Percentiles rank a stretch among this genome's conserved stretches.
phyloP scores from a whole-genome alignment of 1,284 basidiomycete species.

The Phlebopus sp. region DNA sequence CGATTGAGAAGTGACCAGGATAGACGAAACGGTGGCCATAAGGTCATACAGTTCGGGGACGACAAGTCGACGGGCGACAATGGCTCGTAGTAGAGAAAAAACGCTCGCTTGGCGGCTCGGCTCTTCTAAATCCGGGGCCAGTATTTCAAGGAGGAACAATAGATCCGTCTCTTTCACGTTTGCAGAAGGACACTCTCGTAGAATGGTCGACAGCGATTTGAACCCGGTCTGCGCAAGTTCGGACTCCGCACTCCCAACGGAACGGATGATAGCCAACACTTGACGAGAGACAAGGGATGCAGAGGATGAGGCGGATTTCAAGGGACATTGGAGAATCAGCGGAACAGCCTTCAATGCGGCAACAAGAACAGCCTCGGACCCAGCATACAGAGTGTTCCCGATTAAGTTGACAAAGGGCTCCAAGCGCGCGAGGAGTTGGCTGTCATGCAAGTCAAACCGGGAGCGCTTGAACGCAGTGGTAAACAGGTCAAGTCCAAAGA shows the following conservation, averaged over 20 bases:
- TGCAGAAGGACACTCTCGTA: slow-evolving; percentile 81
- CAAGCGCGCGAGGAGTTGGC: slow-evolving; percentile 70
- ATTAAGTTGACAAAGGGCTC: slow-evolving; percentile 86
- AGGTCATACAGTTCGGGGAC: slow-evolving; percentile 97
- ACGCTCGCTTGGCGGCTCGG: slow-evolving; percentile 83
- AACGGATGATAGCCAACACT: slow-evolving; percentile 82
- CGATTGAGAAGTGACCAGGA: slow-evolving; percentile 94
- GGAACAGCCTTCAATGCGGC: slow-evolving; percentile 82
- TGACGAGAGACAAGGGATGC: slow-evolving; percentile 86
- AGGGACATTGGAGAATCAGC: slow-evolving; percentile 81
- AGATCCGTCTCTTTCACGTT: slow-evolving; percentile 90
- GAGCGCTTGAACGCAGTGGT: slow-evolving; percentile 84
- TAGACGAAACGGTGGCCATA: slow-evolving; percentile 93
- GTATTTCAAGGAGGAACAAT: slow-evolving; percentile 80
- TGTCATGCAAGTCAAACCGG: slow-evolving; percentile 83
- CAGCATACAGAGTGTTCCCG: slow-evolving; percentile 92
- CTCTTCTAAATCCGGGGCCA: slow-evolving; percentile 93
- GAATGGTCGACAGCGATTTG: slow-evolving; percentile 81
- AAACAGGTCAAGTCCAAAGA: slow-evolving; percentile 91
- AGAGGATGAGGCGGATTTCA: slow-evolving; percentile 75
- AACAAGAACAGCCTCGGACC: slow-evolving; percentile 74
- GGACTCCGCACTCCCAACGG: slow-evolving; percentile 85
- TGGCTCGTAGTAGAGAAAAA: slow-evolving; percentile 90
- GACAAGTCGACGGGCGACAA: slow-evolving; percentile 88
- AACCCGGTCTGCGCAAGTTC: slow-evolving; percentile 89